Conservation (phyloP, 2,329 filamentous ascomycete genomes). For the Annulohypoxylon truncatum region DNA sequence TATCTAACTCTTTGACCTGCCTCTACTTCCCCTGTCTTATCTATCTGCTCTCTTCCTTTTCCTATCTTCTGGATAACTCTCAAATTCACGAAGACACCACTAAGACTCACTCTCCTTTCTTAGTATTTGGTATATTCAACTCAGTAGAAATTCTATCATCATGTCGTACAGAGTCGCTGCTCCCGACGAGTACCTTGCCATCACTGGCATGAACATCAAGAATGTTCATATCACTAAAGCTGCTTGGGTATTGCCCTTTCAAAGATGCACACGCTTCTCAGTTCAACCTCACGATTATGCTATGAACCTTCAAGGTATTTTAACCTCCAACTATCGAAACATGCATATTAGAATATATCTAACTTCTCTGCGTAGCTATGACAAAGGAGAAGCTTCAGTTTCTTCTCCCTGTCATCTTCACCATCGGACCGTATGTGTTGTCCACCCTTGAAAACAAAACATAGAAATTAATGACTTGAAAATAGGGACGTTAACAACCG, state of each 20-base stretch:
- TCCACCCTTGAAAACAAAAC: background rate
- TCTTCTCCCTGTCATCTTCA: constrained; percentile 84
- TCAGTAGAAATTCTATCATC: constrained; percentile 41
- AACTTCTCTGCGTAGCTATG: constrained; percentile 70
- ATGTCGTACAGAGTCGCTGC: constrained; percentile 76
- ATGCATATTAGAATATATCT: background rate
- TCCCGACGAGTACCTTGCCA: constrained; percentile 86
- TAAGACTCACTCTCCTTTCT: background rate
- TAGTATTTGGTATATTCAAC: background rate
- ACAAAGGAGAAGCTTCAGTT: constrained; percentile 90
- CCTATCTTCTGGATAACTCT: background rate
- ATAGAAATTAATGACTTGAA: constrained; percentile 15
- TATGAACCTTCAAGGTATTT: constrained; percentile 74
- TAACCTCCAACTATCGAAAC: background rate
- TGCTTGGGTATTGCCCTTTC: constrained; percentile 76
- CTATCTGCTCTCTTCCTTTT: background rate
- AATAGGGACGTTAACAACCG: constrained; percentile 69
- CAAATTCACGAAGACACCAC: background rate
- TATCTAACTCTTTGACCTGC: no score
- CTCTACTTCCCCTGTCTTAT: background rate
- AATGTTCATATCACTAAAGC: constrained; percentile 84
- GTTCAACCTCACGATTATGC: constrained; percentile 84
- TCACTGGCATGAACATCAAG: constrained; percentile 81
- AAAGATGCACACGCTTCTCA: constrained; percentile 69
- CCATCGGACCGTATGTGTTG: constrained; percentile 73